Evolutionary conservation across 371 early-diverging fungal genomes (phyloP).

Genomic region (Syncephalastrum racemosum): DNA sequence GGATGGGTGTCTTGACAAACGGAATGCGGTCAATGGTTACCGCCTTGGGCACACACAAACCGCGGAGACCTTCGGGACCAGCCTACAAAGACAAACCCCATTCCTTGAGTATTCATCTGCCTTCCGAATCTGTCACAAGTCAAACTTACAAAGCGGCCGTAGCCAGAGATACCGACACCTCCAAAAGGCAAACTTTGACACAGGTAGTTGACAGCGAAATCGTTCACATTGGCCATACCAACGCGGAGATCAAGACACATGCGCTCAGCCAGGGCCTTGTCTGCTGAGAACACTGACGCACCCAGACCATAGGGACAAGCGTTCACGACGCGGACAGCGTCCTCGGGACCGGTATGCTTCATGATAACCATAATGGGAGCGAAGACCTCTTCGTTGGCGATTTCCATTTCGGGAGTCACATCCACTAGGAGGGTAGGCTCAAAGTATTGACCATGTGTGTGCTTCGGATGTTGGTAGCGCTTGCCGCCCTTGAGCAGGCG

Average conservation of each 20-base stretch:
- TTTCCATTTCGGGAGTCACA: slow-evolving; percentile 72
- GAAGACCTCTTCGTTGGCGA: slow-evolving; percentile 78
- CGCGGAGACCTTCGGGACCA: slow-evolving; percentile 78
- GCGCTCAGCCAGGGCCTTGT: slow-evolving; percentile 60
- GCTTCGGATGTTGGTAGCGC: slow-evolving; percentile 62
- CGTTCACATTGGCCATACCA: slow-evolving; percentile 88
- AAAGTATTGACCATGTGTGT: slow-evolving; percentile 77
- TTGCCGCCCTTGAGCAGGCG: slow-evolving; percentile 72
- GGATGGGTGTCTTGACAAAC: slow-evolving; percentile 72
- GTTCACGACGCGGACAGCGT: slow-evolving; percentile 75
- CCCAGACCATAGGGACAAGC: slow-evolving; percentile 77
- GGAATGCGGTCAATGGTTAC: slow-evolving; percentile 75
- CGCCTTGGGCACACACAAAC: slow-evolving; percentile 70
- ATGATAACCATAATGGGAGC: slow-evolving; percentile 85
- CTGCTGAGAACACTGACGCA: slow-evolving; percentile 77
- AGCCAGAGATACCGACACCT: slow-evolving; percentile 79
- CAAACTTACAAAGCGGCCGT: slow-evolving; percentile 62
- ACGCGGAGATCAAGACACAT: slow-evolving; percentile 65
- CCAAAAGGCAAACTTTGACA: slow-evolving; percentile 86
- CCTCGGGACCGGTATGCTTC: slow-evolving; percentile 70
- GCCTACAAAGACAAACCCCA: slow-evolving; percentile 14
- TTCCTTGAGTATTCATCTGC: too few species aligned
- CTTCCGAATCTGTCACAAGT: neutral
- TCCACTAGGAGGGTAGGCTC: slow-evolving; percentile 79
- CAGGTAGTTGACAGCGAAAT: slow-evolving; percentile 84